phyloP scores from a whole-genome alignment of 371 early-diverging fungal genomes.

The Mortierella sp. region DNA sequence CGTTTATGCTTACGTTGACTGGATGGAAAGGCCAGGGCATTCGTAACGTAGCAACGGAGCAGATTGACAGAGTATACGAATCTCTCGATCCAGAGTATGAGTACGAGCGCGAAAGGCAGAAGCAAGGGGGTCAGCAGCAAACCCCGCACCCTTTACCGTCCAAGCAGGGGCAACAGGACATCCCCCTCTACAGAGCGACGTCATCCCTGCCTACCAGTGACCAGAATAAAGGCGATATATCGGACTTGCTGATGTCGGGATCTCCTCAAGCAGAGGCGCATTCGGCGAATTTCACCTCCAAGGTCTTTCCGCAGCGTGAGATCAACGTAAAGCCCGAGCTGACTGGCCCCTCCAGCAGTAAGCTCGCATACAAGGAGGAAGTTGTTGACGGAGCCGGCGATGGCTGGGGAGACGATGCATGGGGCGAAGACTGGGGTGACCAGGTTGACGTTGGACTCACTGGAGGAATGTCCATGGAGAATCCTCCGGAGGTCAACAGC shows the following conservation, averaged over 20 bases:
- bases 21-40: constrained; percentile 34
- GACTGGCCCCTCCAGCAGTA: background rate
- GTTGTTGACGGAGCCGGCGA: constrained; percentile 1
- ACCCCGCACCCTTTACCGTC: background rate
- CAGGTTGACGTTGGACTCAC: background rate
- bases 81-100: constrained; percentile 50
- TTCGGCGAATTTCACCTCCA: background rate
- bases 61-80: constrained; percentile 49
- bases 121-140: constrained; percentile 4
- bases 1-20: background rate
- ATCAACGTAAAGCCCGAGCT: background rate
- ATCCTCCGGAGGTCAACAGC: background rate
- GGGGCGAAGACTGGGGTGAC: constrained; percentile 43
- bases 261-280: background rate
- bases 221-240: too few relatives aligned
- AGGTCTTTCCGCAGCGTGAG: background rate
- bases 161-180: background rate
- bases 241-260: background rate
- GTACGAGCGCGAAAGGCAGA: constrained; percentile 40
- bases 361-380: constrained; percentile 20
- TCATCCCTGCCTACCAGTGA: background rate
- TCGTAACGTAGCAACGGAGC: constrained; percentile 43
- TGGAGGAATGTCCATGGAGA: background rate
- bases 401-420: constrained; percentile 45
- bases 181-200: background rate